Percentiles rank a stretch among this genome's conserved stretches.
These are phyloP conservation scores for Colletotrichum scovillei DNA, from an alignment of 2,329 filamentous ascomycete species.

Conservation along the genomic window DNA sequence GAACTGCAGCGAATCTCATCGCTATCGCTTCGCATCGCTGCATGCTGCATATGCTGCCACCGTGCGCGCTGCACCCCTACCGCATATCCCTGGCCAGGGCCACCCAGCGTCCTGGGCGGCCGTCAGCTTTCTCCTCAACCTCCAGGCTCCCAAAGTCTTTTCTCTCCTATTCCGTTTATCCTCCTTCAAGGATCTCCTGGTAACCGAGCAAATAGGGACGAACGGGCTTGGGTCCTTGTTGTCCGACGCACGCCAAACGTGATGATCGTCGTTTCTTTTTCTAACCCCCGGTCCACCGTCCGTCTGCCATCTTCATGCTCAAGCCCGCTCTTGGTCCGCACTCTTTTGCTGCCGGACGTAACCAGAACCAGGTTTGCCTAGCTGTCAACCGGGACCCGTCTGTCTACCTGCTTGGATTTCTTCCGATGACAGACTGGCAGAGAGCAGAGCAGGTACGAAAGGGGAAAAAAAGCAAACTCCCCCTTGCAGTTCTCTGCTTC, in stretches of 20 bases:
- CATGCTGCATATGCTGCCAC: neutral
- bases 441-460: neutral
- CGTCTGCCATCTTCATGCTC: neutral
- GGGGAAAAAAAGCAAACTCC: constrained; percentile 2
- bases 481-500: neutral
- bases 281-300: neutral
- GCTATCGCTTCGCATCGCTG: neutral
- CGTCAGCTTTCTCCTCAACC: neutral
- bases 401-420: neutral
- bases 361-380: neutral
- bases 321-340: neutral
- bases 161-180: neutral
- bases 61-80: constrained; percentile 12
- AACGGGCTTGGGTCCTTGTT: constrained; percentile 6
- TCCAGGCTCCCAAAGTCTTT: neutral
- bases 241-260: constrained; percentile 25
- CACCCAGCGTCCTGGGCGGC: constrained; percentile 17
- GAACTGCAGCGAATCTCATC: constrained; percentile 9
- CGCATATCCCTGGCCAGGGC: constrained; percentile 22
- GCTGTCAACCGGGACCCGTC: neutral
- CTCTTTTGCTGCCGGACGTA: neutral
- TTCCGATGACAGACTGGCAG: neutral
- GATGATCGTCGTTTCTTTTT: constrained; percentile 22
- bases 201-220: constrained; percentile 13
- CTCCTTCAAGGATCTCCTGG: neutral